Conservation (phyloP, 805 yeast genomes). For the Ogataea nonfermentans region DNA sequence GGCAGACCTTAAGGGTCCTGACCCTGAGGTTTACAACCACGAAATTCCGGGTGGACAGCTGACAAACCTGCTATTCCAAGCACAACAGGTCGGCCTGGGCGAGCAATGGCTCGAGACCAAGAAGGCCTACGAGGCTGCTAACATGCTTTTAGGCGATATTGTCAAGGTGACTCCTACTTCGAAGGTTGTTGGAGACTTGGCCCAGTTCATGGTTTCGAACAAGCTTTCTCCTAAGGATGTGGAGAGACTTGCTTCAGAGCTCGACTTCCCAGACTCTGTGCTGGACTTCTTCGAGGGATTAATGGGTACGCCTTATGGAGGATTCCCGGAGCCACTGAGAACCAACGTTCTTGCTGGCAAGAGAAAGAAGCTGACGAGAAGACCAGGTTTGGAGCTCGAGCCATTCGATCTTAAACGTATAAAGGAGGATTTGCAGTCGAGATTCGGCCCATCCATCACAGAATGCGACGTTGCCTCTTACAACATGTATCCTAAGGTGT, state of each 20-base stretch:
- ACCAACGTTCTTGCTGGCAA: conserved; percentile 85
- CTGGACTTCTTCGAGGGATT: conserved; percentile 98
- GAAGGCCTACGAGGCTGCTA: conserved; percentile 90
- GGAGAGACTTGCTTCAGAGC: conserved; percentile 76
- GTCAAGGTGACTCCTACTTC: conserved; percentile 99
- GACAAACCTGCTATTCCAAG: conserved; percentile 97
- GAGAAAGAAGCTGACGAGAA: conserved; percentile 81
- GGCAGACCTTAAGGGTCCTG: conserved; percentile 98
- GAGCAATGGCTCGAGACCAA: conserved; percentile 96
- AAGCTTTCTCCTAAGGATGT: conserved; percentile 85
- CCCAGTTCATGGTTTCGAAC: conserved; percentile 99
- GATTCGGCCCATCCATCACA: conserved; percentile 72
- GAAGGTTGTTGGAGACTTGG: conserved; percentile 99
- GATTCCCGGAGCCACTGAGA: conserved; percentile 99
- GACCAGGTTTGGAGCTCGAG: conserved; percentile 89
- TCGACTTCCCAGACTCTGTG: conserved; percentile 98
- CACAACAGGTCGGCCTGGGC: conserved; percentile 97
- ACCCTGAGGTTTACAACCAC: conserved; percentile 97
- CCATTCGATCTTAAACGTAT: conserved; percentile 79
- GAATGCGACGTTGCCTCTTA: conserved; percentile 93
- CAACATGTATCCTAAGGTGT: conserved; percentile 98
- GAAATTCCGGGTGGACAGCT: conserved; percentile 99
- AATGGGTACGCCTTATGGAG: conserved; percentile 99
- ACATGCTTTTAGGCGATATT: conserved; percentile 87
- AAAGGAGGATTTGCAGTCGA: conserved; percentile 66